Percentiles rank a stretch among this genome's conserved stretches.
Conservation (phyloP, 306 rosid species). For the Hippophae tibetana region DNA sequence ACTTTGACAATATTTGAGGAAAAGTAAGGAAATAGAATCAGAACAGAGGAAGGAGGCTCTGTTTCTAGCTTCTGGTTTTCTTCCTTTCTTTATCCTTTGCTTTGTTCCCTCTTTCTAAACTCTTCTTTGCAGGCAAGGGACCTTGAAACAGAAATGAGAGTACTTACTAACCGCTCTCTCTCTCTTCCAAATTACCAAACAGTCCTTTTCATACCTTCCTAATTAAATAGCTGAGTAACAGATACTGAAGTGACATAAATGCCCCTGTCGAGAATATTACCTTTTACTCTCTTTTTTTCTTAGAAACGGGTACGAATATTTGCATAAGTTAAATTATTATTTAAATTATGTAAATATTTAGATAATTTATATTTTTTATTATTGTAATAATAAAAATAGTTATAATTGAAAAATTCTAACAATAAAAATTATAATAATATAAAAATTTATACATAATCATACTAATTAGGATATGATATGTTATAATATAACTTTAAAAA, state of each 20-base stretch:
- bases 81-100: slow-evolving; percentile 33
- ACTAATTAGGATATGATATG: no score
- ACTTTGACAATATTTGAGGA: slow-evolving; percentile 1
- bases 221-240: slow-evolving; percentile 25
- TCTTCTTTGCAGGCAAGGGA: slow-evolving; percentile 72
- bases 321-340: no score
- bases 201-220: slow-evolving; percentile 25
- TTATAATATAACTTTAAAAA: no score
- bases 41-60: slow-evolving; percentile 16
- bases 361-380: no score
- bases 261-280: slow-evolving; percentile 1
- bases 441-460: no score
- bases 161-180: slow-evolving; percentile 54
- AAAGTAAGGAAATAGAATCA: slow-evolving; percentile 14
- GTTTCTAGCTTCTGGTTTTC: slow-evolving; percentile 25
- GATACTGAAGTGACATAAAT: slow-evolving; percentile 22
- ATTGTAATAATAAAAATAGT: no score
- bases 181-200: slow-evolving; percentile 40
- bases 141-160: slow-evolving; percentile 46
- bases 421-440: no score
- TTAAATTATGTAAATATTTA: no score
- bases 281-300: no score
- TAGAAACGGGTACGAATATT: no score
- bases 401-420: no score
- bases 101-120: slow-evolving; percentile 19